Evolutionary conservation across 2,329 filamentous ascomycete species (phyloP).

Genomic region (Daldinia eschscholtzii): DNA sequence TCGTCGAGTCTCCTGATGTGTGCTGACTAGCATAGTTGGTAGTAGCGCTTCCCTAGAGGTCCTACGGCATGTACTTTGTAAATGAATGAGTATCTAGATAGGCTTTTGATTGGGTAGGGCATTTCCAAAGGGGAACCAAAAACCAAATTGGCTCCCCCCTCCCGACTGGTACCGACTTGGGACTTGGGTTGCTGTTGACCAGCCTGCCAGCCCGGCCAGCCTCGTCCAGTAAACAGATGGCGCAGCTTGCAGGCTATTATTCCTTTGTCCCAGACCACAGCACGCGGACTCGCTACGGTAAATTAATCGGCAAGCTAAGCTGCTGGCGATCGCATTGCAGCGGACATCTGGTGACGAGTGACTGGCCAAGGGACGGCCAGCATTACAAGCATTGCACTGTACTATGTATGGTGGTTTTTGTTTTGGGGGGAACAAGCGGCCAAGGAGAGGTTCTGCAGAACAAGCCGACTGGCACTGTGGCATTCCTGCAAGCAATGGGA

Average conservation of each 20-base stretch:
- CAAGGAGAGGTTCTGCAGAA: slow-evolving; percentile 26
- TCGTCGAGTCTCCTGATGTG: slow-evolving; percentile 35
- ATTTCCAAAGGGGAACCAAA: slow-evolving; percentile 10
- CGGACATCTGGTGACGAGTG: slow-evolving; percentile 41
- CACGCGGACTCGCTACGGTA: slow-evolving; percentile 33
- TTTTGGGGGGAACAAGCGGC: slow-evolving; percentile 16
- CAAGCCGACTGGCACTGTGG: slow-evolving; percentile 44
- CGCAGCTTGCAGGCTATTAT: slow-evolving; percentile 33
- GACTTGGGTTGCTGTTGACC: slow-evolving; percentile 5
- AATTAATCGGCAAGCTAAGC: slow-evolving; percentile 33
- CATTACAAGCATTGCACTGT: slow-evolving; percentile 17
- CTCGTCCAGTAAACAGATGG: slow-evolving; percentile 23
- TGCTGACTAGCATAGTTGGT: slow-evolving; percentile 20
- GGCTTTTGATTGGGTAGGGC: slow-evolving; percentile 30
- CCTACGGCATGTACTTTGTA: slow-evolving; percentile 19
- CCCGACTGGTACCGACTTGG: slow-evolving; percentile 7
- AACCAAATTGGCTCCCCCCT: slow-evolving; percentile 31
- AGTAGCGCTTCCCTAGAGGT: slow-evolving; percentile 3
- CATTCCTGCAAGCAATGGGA: slow-evolving; percentile 38
- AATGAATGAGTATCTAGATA: slow-evolving; percentile 1
- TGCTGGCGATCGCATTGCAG: slow-evolving; percentile 41
- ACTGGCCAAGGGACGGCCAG: slow-evolving; percentile 29
- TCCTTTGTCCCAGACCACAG: slow-evolving; percentile 27
- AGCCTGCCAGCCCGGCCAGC: slow-evolving; percentile 26
- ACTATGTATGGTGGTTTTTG: slow-evolving; percentile 11